Evolutionary conservation across 805 yeast species (phyloP).

Genomic region (Kazachstania psychrophila): DNA sequence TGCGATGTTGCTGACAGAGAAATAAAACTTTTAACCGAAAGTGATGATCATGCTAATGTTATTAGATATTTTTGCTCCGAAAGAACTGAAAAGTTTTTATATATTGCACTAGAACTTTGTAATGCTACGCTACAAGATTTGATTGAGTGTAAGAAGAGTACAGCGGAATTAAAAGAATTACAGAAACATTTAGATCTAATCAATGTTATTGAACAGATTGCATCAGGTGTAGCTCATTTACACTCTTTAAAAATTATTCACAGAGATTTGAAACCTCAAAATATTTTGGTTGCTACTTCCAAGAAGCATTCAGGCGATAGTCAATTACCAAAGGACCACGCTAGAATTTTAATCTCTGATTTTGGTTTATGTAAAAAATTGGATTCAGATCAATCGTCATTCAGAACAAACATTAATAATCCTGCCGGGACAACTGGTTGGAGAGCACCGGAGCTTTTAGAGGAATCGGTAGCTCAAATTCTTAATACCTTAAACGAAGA

Average conservation of each 20-base stretch:
- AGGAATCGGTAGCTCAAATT: constrained; percentile 11
- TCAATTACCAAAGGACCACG: constrained; percentile 21
- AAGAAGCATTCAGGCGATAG: constrained; percentile 30
- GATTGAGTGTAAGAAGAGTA: constrained; percentile 42
- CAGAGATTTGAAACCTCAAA: constrained; percentile 90
- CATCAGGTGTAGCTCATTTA: constrained; percentile 75
- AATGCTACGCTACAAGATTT: constrained; percentile 82
- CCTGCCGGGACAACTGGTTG: constrained; percentile 98
- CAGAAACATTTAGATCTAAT: constrained; percentile 39
- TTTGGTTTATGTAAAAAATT: constrained; percentile 91
- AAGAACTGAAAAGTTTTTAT: constrained; percentile 74
- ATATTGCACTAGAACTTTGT: constrained; percentile 89
- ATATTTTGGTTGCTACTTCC: constrained; percentile 73
- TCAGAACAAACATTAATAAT: constrained; percentile 73
- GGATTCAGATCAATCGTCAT: constrained; percentile 87
- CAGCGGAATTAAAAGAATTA: constrained; percentile 31
- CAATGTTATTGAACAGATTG: constrained; percentile 57
- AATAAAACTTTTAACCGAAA: constrained; percentile 76
- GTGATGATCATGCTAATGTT: constrained; percentile 95
- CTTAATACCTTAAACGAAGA: constrained; percentile 4
- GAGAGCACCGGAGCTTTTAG: constrained; percentile 88
- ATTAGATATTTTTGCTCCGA: constrained; percentile 91
- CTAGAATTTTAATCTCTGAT: constrained; percentile 82
- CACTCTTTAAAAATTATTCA: constrained; percentile 90
- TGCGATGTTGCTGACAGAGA: constrained; percentile 92